Conservation (phyloP, 805 yeast genomes). For the Ogataea trehalophila region DNA sequence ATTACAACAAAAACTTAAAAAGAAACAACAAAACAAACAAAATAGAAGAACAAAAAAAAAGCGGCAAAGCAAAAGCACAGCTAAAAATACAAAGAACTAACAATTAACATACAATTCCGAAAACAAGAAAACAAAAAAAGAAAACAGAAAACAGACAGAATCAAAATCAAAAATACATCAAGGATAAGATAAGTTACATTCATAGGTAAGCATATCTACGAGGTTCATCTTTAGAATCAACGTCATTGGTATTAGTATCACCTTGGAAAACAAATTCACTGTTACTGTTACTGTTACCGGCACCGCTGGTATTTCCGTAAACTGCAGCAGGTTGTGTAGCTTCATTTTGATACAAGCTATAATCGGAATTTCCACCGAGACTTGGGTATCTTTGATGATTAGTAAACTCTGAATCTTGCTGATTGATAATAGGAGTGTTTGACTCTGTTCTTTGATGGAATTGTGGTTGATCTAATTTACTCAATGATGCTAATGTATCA, state of each 20-base stretch:
- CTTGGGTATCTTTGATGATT: background rate
- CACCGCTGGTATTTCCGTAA: constrained; percentile 1
- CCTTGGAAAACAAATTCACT: constrained; percentile 2
- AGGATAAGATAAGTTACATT: background rate
- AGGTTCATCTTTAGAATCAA: background rate
- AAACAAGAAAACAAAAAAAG: background rate
- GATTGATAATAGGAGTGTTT: constrained; percentile 14
- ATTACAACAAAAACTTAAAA: no score
- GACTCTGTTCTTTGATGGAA: constrained; percentile 17
- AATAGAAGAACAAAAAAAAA: background rate
- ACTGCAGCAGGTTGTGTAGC: constrained; percentile 9
- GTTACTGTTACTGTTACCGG: background rate
- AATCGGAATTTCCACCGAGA: constrained; percentile 4
- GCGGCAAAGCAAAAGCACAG: background rate
- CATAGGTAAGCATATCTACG: background rate
- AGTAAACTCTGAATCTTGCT: background rate
- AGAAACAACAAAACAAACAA: no score
- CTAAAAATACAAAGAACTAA: background rate
- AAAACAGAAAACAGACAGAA: background rate
- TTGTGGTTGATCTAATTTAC: background rate
- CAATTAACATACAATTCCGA: background rate
- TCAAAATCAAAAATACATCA: background rate
- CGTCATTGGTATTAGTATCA: background rate
- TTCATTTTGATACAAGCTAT: constrained; percentile 11
- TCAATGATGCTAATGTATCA: constrained; percentile 1